Evolutionary conservation across 139 green algal species (phyloP).

Genomic region (Chlorella ohadii): DNA sequence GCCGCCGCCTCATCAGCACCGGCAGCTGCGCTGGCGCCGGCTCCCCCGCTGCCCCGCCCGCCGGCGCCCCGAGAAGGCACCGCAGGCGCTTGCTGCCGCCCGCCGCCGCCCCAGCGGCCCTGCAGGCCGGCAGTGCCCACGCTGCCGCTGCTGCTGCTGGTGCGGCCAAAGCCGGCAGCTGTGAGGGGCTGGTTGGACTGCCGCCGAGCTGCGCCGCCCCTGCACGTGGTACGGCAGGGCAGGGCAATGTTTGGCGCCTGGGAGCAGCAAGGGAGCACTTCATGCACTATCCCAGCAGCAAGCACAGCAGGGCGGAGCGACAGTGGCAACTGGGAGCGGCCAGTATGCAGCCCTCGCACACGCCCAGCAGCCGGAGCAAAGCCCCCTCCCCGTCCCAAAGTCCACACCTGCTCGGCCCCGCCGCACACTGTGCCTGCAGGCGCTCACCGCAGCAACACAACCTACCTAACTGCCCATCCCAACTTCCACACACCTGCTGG

Average conservation of each 20-base stretch:
- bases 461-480: background rate
- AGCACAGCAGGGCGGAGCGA: no score
- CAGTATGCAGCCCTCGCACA: no score
- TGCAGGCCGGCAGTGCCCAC: background rate
- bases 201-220: constrained; percentile 23
- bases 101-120: background rate
- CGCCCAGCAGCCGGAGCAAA: no score
- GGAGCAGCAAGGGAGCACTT: no score
- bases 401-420: no score
- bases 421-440: no score
- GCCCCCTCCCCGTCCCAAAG: no score
- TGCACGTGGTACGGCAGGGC: background rate
- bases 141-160: background rate
- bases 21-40: background rate
- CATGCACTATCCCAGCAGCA: no score
- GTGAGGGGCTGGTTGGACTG: constrained; percentile 19
- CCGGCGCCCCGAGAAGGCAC: background rate
- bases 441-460: no score
- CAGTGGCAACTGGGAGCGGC: no score
- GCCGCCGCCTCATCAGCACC: constrained; percentile 22
- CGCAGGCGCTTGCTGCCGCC: background rate
- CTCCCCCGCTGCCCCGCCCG: background rate
- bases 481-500: background rate
- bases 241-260: background rate
- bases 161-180: constrained; percentile 14